Percentiles rank a stretch among this genome's conserved stretches.
Evolutionary conservation across 768 basidiomycete species (phyloP).

Genomic region (Mycena filopes): DNA sequence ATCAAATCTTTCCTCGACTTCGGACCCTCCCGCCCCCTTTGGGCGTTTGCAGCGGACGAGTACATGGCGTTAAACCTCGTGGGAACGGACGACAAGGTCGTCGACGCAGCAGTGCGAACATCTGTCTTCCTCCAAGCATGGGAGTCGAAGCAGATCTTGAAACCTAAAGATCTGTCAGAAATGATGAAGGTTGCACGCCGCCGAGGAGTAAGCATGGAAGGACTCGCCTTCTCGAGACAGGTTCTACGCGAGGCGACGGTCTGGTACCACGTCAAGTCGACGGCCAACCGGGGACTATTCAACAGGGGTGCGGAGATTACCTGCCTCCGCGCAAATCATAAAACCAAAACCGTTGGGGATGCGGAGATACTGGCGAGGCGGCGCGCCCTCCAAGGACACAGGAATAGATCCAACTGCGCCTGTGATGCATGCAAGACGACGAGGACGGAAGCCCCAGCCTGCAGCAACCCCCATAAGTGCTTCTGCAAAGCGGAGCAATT

Average conservation of each 20-base stretch:
- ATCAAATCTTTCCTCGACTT: too few species aligned
- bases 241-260: background rate
- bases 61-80: background rate
- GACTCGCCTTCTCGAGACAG: background rate
- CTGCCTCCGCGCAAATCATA: too few species aligned
- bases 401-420: background rate
- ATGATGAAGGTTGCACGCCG: background rate
- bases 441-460: background rate
- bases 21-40: background rate
- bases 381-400: background rate
- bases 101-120: background rate
- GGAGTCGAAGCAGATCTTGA: background rate
- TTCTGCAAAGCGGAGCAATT: background rate
- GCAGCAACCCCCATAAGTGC: background rate
- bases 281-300: background rate
- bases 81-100: background rate
- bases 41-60: slow-evolving; percentile 6
- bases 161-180: background rate
- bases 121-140: slow-evolving; percentile 6
- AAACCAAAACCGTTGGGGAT: slow-evolving; percentile 2
- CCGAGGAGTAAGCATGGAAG: background rate
- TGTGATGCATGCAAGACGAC: background rate
- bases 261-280: slow-evolving; percentile 10
- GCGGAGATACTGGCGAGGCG: background rate
- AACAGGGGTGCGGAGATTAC: background rate